Percentiles rank a stretch among this genome's conserved stretches.
Conservation (phyloP, 2,329 filamentous ascomycete species). For the Ophiostoma sp. region DNA sequence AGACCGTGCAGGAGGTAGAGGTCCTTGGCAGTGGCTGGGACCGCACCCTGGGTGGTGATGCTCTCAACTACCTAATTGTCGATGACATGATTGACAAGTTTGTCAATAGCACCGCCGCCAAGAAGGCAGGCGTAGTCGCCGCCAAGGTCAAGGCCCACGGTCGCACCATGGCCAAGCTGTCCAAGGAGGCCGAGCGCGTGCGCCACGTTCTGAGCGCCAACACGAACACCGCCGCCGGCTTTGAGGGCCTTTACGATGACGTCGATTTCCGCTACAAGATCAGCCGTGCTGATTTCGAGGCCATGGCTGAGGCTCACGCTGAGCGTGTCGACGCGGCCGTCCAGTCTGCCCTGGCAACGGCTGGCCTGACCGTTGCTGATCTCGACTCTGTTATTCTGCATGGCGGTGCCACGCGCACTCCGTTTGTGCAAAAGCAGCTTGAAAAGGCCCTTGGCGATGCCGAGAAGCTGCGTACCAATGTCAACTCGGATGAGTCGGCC, state of each 20-base stretch:
- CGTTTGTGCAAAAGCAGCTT: constrained; percentile 86
- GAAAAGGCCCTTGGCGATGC: constrained; percentile 66
- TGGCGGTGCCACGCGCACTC: constrained; percentile 82
- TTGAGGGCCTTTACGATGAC: constrained; percentile 87
- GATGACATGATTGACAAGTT: constrained; percentile 84
- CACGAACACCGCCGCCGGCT: constrained; percentile 69
- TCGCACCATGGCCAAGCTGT: constrained; percentile 80
- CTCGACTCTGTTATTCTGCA: constrained; percentile 90
- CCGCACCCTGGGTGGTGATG: constrained; percentile 79
- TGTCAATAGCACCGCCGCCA: constrained; percentile 61
- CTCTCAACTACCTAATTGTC: constrained; percentile 80
- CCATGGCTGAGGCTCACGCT: constrained; percentile 62
- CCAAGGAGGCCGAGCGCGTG: constrained; percentile 82
- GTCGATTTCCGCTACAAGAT: constrained; percentile 92
- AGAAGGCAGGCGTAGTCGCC: constrained; percentile 57
- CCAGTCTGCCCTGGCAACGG: constrained; percentile 65
- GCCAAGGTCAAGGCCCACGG: constrained; percentile 68
- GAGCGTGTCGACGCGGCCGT: constrained; percentile 65
- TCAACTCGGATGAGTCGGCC: constrained; percentile 94
- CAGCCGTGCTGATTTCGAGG: constrained; percentile 72
- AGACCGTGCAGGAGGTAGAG: constrained; percentile 92
- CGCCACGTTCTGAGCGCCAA: constrained; percentile 93
- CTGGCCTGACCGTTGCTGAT: constrained; percentile 67
- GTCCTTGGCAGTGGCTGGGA: constrained; percentile 87
- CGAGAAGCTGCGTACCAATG: constrained; percentile 82